Conservation (phyloP, 116 monocot species). For the Dioscorea cayenensis region DNA sequence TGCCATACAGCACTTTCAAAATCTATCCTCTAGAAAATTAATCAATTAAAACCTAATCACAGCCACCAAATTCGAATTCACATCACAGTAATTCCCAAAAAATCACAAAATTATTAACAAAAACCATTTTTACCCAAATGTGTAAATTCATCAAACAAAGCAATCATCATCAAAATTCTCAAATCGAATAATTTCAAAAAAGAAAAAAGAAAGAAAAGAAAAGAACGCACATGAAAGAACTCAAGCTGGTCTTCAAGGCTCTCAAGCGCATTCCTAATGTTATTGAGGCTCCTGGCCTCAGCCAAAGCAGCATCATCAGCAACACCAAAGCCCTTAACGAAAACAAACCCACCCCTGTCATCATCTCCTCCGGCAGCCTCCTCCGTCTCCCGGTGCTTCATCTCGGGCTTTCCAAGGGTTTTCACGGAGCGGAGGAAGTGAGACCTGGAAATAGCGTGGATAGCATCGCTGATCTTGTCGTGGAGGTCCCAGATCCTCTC, state of each 20-base stretch:
- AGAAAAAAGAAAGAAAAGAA: background rate
- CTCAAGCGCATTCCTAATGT: slow-evolving; percentile 82
- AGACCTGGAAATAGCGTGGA: slow-evolving; percentile 78
- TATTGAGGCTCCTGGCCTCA: slow-evolving; percentile 78
- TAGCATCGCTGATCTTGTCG: slow-evolving; percentile 94
- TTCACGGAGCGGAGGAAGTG: slow-evolving; percentile 72
- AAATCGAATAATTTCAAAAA: background rate
- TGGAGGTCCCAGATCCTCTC: slow-evolving; percentile 98
- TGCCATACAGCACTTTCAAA: too few species aligned
- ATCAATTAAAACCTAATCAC: too few species aligned
- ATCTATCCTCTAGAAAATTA: too few species aligned
- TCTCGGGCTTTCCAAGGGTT: slow-evolving; percentile 8
- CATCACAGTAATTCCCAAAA: too few species aligned
- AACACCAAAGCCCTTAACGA: slow-evolving; percentile 48
- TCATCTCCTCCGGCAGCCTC: slow-evolving; percentile 10
- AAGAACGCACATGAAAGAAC: slow-evolving; percentile 71
- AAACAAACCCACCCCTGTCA: slow-evolving; percentile 44
- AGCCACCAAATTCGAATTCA: too few species aligned
- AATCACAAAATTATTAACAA: too few species aligned
- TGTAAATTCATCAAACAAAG: too few species aligned
- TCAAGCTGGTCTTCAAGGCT: slow-evolving; percentile 93
- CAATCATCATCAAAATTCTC: background rate
- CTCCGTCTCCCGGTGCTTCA: slow-evolving; percentile 5
- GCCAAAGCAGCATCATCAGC: slow-evolving; percentile 37
- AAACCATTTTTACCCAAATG: too few species aligned